Evolutionary conservation across 495 filamentous ascomycete genomes (phyloP).

Genomic region (Aspergillus ostianus): DNA sequence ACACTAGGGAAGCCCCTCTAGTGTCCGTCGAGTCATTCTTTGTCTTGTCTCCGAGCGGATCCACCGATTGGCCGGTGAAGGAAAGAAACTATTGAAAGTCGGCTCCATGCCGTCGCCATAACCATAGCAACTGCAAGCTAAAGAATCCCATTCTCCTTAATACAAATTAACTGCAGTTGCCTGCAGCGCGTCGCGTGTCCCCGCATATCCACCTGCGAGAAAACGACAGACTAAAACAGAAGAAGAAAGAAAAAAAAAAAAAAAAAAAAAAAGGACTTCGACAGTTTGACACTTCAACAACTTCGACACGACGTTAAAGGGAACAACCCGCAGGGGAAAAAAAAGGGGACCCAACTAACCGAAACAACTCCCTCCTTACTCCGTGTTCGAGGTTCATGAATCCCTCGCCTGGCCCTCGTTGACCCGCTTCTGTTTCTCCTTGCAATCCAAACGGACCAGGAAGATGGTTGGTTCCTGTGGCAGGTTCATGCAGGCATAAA

Average conservation of each 20-base stretch:
- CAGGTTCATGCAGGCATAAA: slow-evolving; percentile 7
- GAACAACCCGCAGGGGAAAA: not conserved
- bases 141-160: not conserved
- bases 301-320: too few species aligned
- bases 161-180: slow-evolving; percentile 3
- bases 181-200: slow-evolving; percentile 18
- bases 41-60: not conserved
- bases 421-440: not conserved
- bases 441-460: not conserved
- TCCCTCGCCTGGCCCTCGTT: slow-evolving; percentile 5
- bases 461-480: slow-evolving; percentile 15
- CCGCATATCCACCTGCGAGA: slow-evolving; percentile 22
- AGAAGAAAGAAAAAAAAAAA: slow-evolving; percentile 7
- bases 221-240: slow-evolving; percentile 12
- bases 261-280: not conserved
- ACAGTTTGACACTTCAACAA: too few species aligned
- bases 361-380: not conserved
- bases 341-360: not conserved
- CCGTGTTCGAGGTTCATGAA: not conserved
- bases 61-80: not conserved
- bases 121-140: slow-evolving; percentile 8
- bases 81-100: not conserved
- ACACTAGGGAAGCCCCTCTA: too few species aligned
- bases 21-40: not conserved
- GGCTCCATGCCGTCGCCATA: slow-evolving; percentile 3